These are phyloP conservation scores for Scedosporium boydii DNA, from an alignment of 2,329 filamentous ascomycete genomes.

Conservation along the genomic window DNA sequence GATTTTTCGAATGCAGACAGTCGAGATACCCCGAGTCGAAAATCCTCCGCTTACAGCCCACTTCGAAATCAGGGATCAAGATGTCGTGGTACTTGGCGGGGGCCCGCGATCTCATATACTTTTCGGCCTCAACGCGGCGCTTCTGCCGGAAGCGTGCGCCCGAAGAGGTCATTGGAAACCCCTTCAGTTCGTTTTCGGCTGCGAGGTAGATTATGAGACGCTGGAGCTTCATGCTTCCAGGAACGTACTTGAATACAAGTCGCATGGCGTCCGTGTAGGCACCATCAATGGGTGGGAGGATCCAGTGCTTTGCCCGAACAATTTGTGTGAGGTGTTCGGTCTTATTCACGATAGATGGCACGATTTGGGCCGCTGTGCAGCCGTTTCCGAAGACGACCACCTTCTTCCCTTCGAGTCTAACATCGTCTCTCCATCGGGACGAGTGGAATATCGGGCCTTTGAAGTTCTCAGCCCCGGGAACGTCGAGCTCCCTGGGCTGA, in stretches of 20 bases:
- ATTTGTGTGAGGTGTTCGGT: slow-evolving; percentile 30
- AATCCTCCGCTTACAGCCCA: slow-evolving; percentile 38
- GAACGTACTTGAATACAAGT: slow-evolving; percentile 29
- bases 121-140: slow-evolving; percentile 24
- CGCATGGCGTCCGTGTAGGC: slow-evolving; percentile 29
- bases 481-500: background rate
- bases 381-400: slow-evolving; percentile 30
- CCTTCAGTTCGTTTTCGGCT: slow-evolving; percentile 31
- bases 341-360: slow-evolving; percentile 26
- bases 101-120: slow-evolving; percentile 31
- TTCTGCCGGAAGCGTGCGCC: slow-evolving; percentile 18
- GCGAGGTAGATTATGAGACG: slow-evolving; percentile 14
- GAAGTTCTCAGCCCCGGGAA: background rate
- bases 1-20: slow-evolving; percentile 26
- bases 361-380: slow-evolving; percentile 36
- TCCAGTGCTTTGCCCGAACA: slow-evolving; percentile 38
- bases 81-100: slow-evolving; percentile 31
- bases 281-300: slow-evolving; percentile 10
- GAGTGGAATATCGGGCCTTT: background rate
- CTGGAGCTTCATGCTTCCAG: slow-evolving; percentile 20
- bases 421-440: slow-evolving; percentile 25
- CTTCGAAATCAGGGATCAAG: slow-evolving; percentile 19
- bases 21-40: slow-evolving; percentile 35
- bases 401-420: slow-evolving; percentile 25
- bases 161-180: slow-evolving; percentile 21